phyloP scores from a whole-genome alignment of 768 basidiomycete genomes.

The Tephrocybe sp. region DNA sequence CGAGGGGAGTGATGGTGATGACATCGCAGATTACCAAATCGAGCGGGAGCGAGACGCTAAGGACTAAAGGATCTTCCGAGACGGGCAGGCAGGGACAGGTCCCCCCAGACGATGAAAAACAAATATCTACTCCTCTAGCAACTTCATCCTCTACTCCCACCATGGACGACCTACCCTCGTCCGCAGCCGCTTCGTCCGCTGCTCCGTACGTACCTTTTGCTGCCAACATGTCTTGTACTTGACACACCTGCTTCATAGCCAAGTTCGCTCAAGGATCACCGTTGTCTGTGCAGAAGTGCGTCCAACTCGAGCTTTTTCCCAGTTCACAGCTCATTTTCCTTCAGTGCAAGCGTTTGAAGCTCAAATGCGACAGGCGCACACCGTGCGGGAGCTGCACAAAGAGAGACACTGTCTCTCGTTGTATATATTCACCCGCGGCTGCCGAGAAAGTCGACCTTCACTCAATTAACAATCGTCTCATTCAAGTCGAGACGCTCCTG shows the following conservation, averaged over 20 bases:
- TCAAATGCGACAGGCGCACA: slow-evolving; percentile 77
- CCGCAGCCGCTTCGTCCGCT: slow-evolving; percentile 6
- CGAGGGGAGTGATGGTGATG: not conserved
- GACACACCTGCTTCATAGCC: slow-evolving; percentile 35
- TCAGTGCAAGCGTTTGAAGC: slow-evolving; percentile 85
- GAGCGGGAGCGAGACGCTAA: slow-evolving; percentile 9
- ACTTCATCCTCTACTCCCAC: slow-evolving; percentile 12
- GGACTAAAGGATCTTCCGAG: slow-evolving; percentile 15
- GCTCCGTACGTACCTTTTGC: slow-evolving; percentile 18
- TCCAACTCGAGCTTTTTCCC: not conserved
- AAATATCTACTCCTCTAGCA: slow-evolving; percentile 7
- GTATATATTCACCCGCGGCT: slow-evolving; percentile 77
- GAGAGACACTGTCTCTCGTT: slow-evolving; percentile 69
- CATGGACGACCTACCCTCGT: slow-evolving; percentile 17
- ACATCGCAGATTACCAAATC: slow-evolving; percentile 15
- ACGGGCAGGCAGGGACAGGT: slow-evolving; percentile 18
- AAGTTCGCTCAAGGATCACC: slow-evolving; percentile 74
- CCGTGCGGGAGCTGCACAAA: slow-evolving; percentile 80
- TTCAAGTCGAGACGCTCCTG: slow-evolving; percentile 63
- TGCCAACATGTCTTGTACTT: not conserved
- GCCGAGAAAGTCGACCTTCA: slow-evolving; percentile 88
- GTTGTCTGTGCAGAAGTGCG: slow-evolving; percentile 78
- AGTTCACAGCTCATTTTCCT: slow-evolving; percentile 12
- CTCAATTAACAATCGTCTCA: slow-evolving; percentile 77
- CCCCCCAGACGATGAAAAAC: slow-evolving; percentile 14